Conservation (phyloP, 2,329 filamentous ascomycete species). For the Colletotrichum horii region DNA sequence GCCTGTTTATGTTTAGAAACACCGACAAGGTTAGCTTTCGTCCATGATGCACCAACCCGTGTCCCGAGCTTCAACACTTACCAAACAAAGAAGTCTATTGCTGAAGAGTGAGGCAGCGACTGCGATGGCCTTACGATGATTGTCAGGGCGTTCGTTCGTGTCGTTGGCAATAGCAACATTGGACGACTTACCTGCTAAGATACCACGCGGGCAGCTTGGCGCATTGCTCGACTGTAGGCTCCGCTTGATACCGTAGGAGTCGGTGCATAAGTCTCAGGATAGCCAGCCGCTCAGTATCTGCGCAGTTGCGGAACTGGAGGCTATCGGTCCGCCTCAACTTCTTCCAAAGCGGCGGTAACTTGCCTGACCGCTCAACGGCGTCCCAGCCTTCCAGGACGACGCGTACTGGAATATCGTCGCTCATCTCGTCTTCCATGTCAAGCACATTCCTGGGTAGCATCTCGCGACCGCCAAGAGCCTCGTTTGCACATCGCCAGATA, state of each 20-base stretch:
- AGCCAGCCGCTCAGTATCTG: conserved; percentile 26
- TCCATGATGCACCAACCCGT: background rate
- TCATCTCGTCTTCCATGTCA: conserved; percentile 22
- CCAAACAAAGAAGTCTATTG: conserved; percentile 35
- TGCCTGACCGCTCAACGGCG: conserved; percentile 26
- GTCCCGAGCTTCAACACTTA: conserved; percentile 3
- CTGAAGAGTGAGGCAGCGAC: conserved; percentile 28
- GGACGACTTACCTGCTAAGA: conserved; percentile 24
- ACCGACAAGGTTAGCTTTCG: background rate
- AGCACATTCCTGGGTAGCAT: background rate
- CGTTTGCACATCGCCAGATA: conserved; percentile 28
- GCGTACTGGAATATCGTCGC: conserved; percentile 28
- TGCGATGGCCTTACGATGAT: conserved; percentile 27
- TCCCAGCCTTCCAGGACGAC: conserved; percentile 31
- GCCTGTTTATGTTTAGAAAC: conserved; percentile 21
- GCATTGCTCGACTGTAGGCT: conserved; percentile 24
- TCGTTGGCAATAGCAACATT: background rate
- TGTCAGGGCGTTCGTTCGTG: background rate
- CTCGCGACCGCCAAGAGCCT: conserved; percentile 18
- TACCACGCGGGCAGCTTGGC: conserved; percentile 28
- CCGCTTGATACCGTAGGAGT: conserved; percentile 29
- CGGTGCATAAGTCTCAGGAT: conserved; percentile 27
- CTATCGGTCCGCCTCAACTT: conserved; percentile 27
- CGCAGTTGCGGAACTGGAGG: conserved; percentile 25
- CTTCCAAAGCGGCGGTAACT: conserved; percentile 28